Evolutionary conservation across 163 green algal genomes (phyloP), one percentile per base, ranked within the genome.

Genomic region (Coccomyxa subellipsoidea): DNA sequence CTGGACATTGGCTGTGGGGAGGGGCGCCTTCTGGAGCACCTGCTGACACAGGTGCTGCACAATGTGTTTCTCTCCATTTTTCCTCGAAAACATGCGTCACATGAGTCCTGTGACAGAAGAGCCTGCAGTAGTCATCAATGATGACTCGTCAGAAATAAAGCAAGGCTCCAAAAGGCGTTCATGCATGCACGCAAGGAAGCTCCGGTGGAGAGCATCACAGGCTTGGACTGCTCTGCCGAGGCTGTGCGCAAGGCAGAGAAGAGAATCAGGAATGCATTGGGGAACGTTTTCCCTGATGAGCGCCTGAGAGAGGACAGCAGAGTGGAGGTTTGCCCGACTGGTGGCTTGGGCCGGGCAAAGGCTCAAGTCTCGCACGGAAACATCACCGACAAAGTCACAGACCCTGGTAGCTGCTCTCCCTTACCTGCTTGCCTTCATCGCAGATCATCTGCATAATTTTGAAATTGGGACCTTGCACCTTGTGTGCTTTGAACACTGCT

Each of bases 1-100:
- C 75, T 84, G 69, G 83, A 87, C 53, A 29, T 87, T 47, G 83
- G 83, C 32, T 84, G 83, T 40, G 83, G 83, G 4, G 76, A 82
- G 9, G 83, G 80, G 39, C 70, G 76, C 35, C 76, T 87, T 29
- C 40, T 84, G 47, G 39, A 87, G 80, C 69, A 84, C 79, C 69
- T 87, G 23, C 36, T 75, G 7, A 71, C 69, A 4, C 21, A 73
- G 66, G 66, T 73, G 47, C 12, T 66, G 47, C 47, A 18, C 47
- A 29, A n/a, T n/a, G n/a, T n/a, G n/a, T n/a, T n/a, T n/a, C n/a
- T n/a, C n/a, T n/a, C n/a, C n/a, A n/a, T n/a, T n/a, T n/a, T n/a
- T n/a, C n/a, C n/a, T n/a, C n/a, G n/a, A n/a, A n/a, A n/a, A n/a
- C n/a, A n/a, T n/a, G n/a, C n/a, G n/a, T n/a, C n/a, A n/a, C n/a